A percentile compares a stretch with the other conserved stretches of the same genome.
Conservation (phyloP, 441 rosid genomes). For the California macrophylla region DNA sequence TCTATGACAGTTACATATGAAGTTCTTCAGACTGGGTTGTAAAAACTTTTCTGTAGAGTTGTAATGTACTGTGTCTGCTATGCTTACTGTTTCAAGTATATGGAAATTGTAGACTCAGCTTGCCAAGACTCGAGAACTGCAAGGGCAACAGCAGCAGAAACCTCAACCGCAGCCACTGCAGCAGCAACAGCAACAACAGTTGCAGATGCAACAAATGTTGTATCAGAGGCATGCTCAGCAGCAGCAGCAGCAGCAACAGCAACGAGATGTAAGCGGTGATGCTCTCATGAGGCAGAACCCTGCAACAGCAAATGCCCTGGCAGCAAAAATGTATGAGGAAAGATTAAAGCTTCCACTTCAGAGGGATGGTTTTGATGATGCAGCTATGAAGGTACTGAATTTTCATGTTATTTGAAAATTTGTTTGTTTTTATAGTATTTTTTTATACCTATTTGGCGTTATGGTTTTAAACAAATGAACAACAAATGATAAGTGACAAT, state of each 20-base stretch:
- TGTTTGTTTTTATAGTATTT: neutral
- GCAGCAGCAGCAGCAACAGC: conserved; percentile 43
- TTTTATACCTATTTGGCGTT: conserved; percentile 7
- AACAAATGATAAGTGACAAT: conserved; percentile 65
- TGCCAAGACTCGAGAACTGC: conserved; percentile 57
- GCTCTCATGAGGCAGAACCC: conserved; percentile 58
- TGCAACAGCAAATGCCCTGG: conserved; percentile 64
- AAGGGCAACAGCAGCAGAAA: conserved; percentile 29
- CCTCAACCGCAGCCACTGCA: conserved; percentile 40
- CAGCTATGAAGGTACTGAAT: conserved; percentile 53
- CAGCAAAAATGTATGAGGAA: conserved; percentile 74
- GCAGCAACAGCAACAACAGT: conserved; percentile 47
- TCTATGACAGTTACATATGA: no score
- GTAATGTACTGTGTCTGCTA: neutral
- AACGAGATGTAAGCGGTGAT: conserved; percentile 63
- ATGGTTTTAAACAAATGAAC: conserved; percentile 18
- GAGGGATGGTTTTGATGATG: conserved; percentile 69
- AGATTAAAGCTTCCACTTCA: conserved; percentile 58
- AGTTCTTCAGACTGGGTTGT: neutral
- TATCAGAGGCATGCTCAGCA: conserved; percentile 19
- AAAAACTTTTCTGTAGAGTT: neutral
- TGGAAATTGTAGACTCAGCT: conserved; percentile 51
- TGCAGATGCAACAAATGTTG: conserved; percentile 17
- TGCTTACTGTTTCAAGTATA: conserved; percentile 13
- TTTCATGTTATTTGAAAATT: neutral